Evolutionary conservation across 2,329 filamentous ascomycete species (phyloP).

Genomic region (Penicillium sp.): DNA sequence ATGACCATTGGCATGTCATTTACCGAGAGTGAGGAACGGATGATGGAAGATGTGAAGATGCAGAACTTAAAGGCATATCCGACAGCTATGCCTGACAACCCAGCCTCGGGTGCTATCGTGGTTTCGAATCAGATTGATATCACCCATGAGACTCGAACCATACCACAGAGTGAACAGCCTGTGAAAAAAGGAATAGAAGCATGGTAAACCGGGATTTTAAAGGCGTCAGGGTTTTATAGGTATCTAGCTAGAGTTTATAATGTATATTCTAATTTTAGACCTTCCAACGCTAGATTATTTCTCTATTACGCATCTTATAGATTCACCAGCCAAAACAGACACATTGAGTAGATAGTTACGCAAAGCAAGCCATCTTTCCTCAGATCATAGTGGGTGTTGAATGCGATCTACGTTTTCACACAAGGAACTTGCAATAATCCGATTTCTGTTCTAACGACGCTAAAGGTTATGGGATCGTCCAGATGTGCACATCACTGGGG

Average conservation of each 20-base stretch:
- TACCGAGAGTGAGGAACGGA: slow-evolving; percentile 48
- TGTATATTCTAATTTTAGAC: too few relatives aligned
- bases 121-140: slow-evolving; percentile 48
- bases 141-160: slow-evolving; percentile 20
- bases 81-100: slow-evolving; percentile 14
- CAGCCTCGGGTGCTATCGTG: slow-evolving; percentile 35
- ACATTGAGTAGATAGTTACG: background rate
- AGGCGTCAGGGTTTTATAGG: background rate
- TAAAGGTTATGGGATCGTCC: background rate
- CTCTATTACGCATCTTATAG: background rate
- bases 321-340: background rate
- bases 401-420: background rate
- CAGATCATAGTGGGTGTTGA: background rate
- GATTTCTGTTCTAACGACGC: background rate
- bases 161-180: background rate
- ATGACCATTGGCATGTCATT: slow-evolving; percentile 41
- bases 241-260: background rate
- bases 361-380: background rate
- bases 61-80: slow-evolving; percentile 34
- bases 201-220: background rate
- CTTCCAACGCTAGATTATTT: background rate
- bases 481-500: background rate
- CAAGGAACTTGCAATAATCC: too few relatives aligned
- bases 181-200: too few relatives aligned
- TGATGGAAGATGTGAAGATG: slow-evolving; percentile 48